Evolutionary conservation across 345 rosid genomes (phyloP).

Genomic region (Noccaea caerulescens): DNA sequence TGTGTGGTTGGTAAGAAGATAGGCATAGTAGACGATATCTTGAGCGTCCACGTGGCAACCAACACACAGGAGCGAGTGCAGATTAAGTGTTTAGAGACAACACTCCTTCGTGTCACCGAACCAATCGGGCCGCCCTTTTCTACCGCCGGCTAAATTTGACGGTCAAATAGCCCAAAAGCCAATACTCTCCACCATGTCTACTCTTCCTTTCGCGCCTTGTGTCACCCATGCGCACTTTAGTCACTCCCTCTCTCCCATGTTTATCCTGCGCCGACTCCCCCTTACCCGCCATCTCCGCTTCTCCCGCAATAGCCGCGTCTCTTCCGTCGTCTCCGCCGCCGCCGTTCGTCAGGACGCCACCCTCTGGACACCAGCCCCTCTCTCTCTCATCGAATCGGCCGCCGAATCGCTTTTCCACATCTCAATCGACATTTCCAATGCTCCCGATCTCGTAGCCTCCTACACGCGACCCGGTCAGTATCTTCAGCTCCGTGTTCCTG

Average conservation of each 20-base stretch:
- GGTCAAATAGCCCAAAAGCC: constrained; percentile 25
- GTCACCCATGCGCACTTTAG: constrained; percentile 54
- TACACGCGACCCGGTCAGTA: constrained; percentile 81
- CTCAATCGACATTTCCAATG: constrained; percentile 70
- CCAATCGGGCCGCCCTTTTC: constrained; percentile 40
- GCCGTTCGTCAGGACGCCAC: constrained; percentile 77
- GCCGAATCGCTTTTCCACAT: constrained; percentile 90
- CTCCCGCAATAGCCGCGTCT: constrained; percentile 48
- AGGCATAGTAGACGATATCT: constrained; percentile 23
- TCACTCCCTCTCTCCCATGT: constrained; percentile 62
- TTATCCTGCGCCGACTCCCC: constrained; percentile 64
- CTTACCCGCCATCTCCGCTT: constrained; percentile 38
- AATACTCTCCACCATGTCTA: constrained; percentile 47
- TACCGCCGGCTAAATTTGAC: constrained; percentile 51
- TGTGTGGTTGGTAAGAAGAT: constrained; percentile 22
- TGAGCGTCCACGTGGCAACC: constrained; percentile 51
- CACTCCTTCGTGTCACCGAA: constrained; percentile 43
- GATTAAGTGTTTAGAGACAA: background rate
- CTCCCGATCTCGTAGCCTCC: constrained; percentile 72
- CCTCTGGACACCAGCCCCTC: constrained; percentile 73
- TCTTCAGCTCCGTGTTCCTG: constrained; percentile 82
- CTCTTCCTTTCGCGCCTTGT: constrained; percentile 42
- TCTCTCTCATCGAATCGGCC: constrained; percentile 60
- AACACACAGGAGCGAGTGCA: background rate
- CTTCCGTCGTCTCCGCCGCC: constrained; percentile 57